Conservation (phyloP, 2,329 filamentous ascomycete species). For the Blastomyces gilchristii region DNA sequence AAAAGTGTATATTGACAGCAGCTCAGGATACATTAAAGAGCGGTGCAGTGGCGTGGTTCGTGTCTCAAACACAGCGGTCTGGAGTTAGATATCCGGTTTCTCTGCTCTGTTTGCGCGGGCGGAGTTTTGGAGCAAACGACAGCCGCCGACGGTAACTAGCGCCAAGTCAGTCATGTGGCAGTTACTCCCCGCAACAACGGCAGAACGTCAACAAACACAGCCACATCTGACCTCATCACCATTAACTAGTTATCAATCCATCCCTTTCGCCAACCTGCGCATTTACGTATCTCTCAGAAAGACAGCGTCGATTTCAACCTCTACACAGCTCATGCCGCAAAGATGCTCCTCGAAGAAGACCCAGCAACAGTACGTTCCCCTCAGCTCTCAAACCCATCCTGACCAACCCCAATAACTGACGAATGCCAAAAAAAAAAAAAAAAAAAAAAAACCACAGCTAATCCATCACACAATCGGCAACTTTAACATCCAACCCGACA, state of each 20-base stretch:
- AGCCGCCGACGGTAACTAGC: not conserved
- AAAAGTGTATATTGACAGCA: conserved; percentile 1
- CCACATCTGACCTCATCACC: conserved; percentile 8
- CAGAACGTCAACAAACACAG: conserved; percentile 17
- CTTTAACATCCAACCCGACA: conserved; percentile 91
- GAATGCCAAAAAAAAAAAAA: no score
- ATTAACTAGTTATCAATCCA: no score
- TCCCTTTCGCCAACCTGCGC: not conserved
- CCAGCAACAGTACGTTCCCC: conserved; percentile 60
- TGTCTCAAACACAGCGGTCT: no score
- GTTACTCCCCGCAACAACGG: conserved; percentile 32
- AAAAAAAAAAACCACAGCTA: conserved; percentile 45
- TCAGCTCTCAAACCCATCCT: not conserved
- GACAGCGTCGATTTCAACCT: not conserved
- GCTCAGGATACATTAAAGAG: not conserved
- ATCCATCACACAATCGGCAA: conserved; percentile 86
- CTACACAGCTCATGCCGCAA: conserved; percentile 28
- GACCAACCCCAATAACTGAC: no score
- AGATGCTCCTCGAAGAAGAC: conserved; percentile 89
- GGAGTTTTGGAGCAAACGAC: conserved; percentile 3
- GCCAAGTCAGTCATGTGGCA: conserved; percentile 20
- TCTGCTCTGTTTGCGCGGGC: not conserved
- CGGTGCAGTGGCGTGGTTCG: not conserved
- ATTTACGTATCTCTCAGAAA: not conserved
- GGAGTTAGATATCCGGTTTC: not conserved